Evolutionary conservation across 225 moss, liverwort and hornwort species (phyloP).

Genomic region (Sphagnum contortum): DNA sequence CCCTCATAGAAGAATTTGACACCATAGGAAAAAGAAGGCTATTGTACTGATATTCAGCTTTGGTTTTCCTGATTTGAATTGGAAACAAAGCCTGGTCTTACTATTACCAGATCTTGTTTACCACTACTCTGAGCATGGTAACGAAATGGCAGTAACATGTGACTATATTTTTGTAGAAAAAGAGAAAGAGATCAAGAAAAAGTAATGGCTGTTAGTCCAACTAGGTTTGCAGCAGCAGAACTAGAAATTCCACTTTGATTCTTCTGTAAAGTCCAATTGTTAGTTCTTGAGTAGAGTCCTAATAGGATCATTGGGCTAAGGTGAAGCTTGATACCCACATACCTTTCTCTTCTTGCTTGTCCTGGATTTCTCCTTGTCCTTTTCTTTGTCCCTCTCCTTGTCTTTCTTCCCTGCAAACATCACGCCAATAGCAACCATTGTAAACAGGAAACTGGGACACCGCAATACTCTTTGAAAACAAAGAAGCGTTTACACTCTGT

Average conservation of each 20-base stretch:
- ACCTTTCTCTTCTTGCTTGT: slow-evolving; percentile 87
- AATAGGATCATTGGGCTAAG: neutral
- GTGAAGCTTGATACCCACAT: neutral
- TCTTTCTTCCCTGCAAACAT: slow-evolving; percentile 60
- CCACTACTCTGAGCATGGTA: no score
- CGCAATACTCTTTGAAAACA: neutral
- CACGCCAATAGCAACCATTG: neutral
- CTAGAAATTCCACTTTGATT: no score
- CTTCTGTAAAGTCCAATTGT: neutral
- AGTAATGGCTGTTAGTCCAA: no score
- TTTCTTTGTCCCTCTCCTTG: slow-evolving; percentile 46
- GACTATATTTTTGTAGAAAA: no score
- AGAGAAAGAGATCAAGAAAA: no score
- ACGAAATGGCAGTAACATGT: no score
- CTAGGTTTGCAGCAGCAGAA: no score
- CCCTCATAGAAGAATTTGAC: neutral
- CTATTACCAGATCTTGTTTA: no score
- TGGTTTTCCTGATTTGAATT: no score
- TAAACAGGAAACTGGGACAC: neutral
- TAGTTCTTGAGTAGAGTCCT: neutral
- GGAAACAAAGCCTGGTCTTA: no score
- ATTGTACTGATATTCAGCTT: no score
- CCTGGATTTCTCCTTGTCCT: slow-evolving; percentile 79
- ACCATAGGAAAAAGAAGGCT: neutral
- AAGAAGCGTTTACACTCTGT: no score